A percentile compares a stretch with the other conserved stretches of the same genome.
Evolutionary conservation across 768 basidiomycete genomes (phyloP).

Genomic region (Psilocybe sp.): DNA sequence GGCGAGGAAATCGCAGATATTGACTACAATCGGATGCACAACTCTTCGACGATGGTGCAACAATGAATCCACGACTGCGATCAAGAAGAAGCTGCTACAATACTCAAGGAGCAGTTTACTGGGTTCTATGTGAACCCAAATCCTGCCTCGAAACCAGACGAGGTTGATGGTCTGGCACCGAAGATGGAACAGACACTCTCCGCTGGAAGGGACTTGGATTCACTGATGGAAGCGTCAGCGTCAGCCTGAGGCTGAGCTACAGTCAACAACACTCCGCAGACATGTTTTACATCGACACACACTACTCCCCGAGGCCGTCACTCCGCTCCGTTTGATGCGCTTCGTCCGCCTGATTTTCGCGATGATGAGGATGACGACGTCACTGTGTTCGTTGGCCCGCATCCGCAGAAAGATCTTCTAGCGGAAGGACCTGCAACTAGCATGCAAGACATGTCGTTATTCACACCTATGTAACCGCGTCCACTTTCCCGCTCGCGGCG

Average conservation of each 20-base stretch:
- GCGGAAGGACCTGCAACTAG: no score
- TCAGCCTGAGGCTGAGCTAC: background rate
- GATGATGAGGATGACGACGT: constrained; percentile 60
- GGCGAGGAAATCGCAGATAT: constrained; percentile 51
- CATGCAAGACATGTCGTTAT: no score
- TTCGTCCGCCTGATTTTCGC: no score
- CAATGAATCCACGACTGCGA: constrained; percentile 11
- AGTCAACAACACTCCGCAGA: background rate
- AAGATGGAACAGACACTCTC: constrained; percentile 19
- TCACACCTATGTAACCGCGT: no score
- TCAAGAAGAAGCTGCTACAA: constrained; percentile 8
- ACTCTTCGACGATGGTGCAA: constrained; percentile 34
- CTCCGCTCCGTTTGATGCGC: constrained; percentile 11
- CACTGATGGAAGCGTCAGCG: background rate
- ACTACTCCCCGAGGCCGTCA: constrained; percentile 11
- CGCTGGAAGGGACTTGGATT: constrained; percentile 8
- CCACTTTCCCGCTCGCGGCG: no score
- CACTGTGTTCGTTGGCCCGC: constrained; percentile 77
- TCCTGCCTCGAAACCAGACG: background rate
- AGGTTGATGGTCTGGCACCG: constrained; percentile 15
- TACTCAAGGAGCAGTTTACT: constrained; percentile 14
- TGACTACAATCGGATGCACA: constrained; percentile 62
- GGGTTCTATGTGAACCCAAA: constrained; percentile 14
- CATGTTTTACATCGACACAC: constrained; percentile 20
- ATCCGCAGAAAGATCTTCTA: constrained; percentile 34